Percentiles rank a stretch among this genome's conserved stretches.
Evolutionary conservation across 108 stramenopile genomes (phyloP).

Genomic region (Cyclotella distinguenda): DNA sequence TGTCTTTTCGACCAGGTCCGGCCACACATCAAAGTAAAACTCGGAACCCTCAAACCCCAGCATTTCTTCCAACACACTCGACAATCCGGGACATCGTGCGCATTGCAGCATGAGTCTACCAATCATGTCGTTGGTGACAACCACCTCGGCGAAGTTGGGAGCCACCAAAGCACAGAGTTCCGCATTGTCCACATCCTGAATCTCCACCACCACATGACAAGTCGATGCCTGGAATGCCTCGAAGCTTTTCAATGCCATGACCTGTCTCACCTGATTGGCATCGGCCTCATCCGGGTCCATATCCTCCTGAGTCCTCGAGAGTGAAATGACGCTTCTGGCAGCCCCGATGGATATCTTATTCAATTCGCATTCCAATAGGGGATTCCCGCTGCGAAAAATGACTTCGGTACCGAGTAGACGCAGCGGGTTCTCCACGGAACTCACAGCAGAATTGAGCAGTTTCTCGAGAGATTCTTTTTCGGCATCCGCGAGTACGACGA

Average conservation of each 20-base stretch:
- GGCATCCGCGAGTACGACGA: slow-evolving; percentile 43
- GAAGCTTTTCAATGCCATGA: slow-evolving; percentile 46
- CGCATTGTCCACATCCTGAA: slow-evolving; percentile 50
- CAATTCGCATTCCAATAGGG: slow-evolving; percentile 42
- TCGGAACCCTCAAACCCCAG: slow-evolving; percentile 55
- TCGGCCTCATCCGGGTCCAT: slow-evolving; percentile 51
- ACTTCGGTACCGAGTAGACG: slow-evolving; percentile 37
- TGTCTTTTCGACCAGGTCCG: slow-evolving; percentile 41
- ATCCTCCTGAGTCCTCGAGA: slow-evolving; percentile 27
- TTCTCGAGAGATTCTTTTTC: slow-evolving; percentile 39
- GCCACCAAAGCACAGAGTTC: slow-evolving; percentile 44
- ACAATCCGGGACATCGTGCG: slow-evolving; percentile 50
- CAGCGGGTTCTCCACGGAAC: slow-evolving; percentile 14
- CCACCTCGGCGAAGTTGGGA: slow-evolving; percentile 43
- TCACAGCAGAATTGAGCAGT: slow-evolving; percentile 8
- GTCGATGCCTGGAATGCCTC: slow-evolving; percentile 3
- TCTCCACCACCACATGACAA: slow-evolving; percentile 50
- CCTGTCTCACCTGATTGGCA: slow-evolving; percentile 42
- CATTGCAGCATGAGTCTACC: slow-evolving; percentile 58
- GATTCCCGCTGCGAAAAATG: slow-evolving; percentile 49
- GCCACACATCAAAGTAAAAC: slow-evolving; percentile 51
- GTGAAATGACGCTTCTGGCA: slow-evolving; percentile 37
- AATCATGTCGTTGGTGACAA: slow-evolving; percentile 58
- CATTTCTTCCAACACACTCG: slow-evolving; percentile 42
- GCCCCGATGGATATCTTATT: slow-evolving; percentile 32